Base-by-base conservation (phyloP, 2,329 filamentous ascomycete genomes). In the Sclerotinia borealis region DNA sequence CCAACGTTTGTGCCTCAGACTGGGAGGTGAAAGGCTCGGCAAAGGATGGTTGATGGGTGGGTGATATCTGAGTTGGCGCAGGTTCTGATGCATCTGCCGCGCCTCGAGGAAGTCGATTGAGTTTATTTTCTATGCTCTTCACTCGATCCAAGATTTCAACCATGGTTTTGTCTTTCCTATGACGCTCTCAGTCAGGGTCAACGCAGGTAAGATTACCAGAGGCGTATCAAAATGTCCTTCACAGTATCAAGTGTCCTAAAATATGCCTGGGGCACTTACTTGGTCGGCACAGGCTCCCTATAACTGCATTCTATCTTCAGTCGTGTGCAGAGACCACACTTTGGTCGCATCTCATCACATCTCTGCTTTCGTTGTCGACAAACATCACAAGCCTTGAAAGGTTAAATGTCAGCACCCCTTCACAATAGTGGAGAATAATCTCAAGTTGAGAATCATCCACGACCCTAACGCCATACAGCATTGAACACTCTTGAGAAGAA, bases 311-410 rank as follows among this genome's bases (percentile, higher is more conserved):
- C 80, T 65, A 85, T 78, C 69, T 81, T 79, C 69, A 85, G 80
- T 66, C 81, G 79, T 64, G 80, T 76, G 72, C 85, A 88, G 19
- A 83, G 81, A 63, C 81, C 77, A 72, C 85, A 88, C 73, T 83
- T 85, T 22, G 85, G 85, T 62, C 84, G 77, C 69, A 80, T 77
- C 72, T 88, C 85, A 72, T 87, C 84, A 74, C 85, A 88, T 76
- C 82, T 85, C 68, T 86, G 84, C 74, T 88, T 88, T 68, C 85
- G 82, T 58, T 73, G 75, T 55, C 83, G 80, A 72, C 84, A 86
- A 36, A 79, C 84, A 69, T 86, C 82, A 75, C 84, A 86, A 25
- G 84, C 83, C 77, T 81, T 70, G 19, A 61, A 64, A 45, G 19
- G 39, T 34, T 25, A 34, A 45, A 34, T 17, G 54, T 58, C 54